phyloP scores from a whole-genome alignment of 108 stramenopile genomes.

The Skeletonema tropicum region DNA sequence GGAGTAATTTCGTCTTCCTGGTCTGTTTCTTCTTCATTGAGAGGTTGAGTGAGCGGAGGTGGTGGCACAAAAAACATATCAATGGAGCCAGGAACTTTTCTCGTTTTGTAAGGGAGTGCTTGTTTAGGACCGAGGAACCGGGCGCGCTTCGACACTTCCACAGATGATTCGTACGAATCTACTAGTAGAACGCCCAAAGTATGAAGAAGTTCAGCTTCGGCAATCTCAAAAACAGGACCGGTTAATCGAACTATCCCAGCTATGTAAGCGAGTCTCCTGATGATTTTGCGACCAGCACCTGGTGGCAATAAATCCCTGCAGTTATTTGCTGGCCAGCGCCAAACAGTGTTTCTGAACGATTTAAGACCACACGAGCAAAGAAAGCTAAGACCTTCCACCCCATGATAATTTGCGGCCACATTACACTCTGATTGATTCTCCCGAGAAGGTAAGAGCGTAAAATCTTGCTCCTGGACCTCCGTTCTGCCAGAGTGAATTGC shows the following conservation, averaged over 20 bases:
- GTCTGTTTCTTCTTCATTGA: background rate
- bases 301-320: slow-evolving; percentile 11
- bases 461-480: slow-evolving; percentile 1
- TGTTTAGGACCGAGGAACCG: background rate
- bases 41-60: background rate
- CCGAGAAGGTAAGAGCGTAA: background rate
- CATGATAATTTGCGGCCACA: no score
- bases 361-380: background rate
- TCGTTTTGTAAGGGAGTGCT: background rate
- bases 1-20: background rate
- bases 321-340: slow-evolving; percentile 20
- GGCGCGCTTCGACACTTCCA: slow-evolving; percentile 5
- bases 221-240: slow-evolving; percentile 11
- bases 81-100: background rate
- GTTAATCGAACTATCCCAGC: slow-evolving; percentile 19
- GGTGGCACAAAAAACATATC: slow-evolving; percentile 13
- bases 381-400: background rate
- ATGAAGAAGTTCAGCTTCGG: slow-evolving; percentile 7
- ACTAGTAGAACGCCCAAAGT: slow-evolving; percentile 6
- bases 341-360: slow-evolving; percentile 3
- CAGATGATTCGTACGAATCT: slow-evolving; percentile 5
- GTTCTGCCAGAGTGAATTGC: background rate
- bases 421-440: background rate
- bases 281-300: slow-evolving; percentile 17
- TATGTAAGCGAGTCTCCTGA: slow-evolving; percentile 9